Evolutionary conservation across 2,329 filamentous ascomycete species (phyloP).

Genomic region (Bipolaris bicolor): DNA sequence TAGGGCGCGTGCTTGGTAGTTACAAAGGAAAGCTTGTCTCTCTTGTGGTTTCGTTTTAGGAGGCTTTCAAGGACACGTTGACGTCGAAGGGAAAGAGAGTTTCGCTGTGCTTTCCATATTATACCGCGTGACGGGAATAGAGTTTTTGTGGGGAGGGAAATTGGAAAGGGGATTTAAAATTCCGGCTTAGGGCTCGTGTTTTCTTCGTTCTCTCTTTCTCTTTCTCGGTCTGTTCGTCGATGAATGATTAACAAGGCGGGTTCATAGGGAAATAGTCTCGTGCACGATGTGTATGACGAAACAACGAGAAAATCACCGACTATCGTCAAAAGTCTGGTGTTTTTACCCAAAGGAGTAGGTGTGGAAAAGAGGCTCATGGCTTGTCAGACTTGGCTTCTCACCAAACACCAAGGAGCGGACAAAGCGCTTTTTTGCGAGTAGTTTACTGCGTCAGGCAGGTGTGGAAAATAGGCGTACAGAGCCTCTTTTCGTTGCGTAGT

Average conservation of each 20-base stretch:
- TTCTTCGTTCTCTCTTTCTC: too few relatives aligned
- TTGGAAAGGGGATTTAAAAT: too few relatives aligned
- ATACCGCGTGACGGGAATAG: too few relatives aligned
- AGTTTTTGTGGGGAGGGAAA: too few relatives aligned
- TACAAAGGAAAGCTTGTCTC: neutral
- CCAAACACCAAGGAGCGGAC: neutral
- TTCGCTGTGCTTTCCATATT: too few relatives aligned
- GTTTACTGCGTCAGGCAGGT: constrained; percentile 14
- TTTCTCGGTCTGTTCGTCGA: too few relatives aligned
- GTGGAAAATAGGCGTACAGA: constrained; percentile 18
- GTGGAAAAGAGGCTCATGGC: constrained; percentile 14
- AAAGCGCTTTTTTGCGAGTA: neutral
- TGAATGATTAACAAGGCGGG: neutral
- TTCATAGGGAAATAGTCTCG: neutral
- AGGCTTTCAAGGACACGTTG: neutral
- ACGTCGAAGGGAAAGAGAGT: too few relatives aligned
- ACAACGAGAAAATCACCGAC: neutral
- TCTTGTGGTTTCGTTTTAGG: neutral
- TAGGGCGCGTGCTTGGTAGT: constrained; percentile 12
- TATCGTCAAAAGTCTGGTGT: neutral
- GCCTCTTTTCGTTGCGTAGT: constrained; percentile 11
- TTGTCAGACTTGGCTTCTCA: constrained; percentile 11
- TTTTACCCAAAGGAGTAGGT: constrained; percentile 10
- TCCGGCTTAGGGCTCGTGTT: too few relatives aligned
- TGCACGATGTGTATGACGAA: neutral